Base-by-base conservation (phyloP, 148 eudicot species). In the Nepenthes mirabilis region DNA sequence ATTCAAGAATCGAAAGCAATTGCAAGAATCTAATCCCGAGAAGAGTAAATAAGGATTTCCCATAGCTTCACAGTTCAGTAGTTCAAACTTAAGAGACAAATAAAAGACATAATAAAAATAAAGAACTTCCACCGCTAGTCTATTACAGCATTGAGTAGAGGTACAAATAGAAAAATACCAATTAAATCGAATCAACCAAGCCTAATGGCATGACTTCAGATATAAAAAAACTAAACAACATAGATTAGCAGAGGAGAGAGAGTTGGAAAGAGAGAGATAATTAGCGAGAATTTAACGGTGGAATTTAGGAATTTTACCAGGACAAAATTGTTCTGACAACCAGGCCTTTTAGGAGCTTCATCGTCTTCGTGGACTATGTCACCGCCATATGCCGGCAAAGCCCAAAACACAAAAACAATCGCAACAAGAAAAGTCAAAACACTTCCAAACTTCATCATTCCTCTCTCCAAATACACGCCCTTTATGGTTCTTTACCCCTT, bases 301-400 rank as follows among this genome's bases (percentile, higher is more conserved):
- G 23, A 23, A 23, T 23, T 40, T 40, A 3, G 4, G 45, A 0
- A 4, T 14, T 65, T 70, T 79, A 93, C 98, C 86, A 93, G 75
- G 11, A 93, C 96, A 56, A 93, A 91, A 58, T 81, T 75, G 68
- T 93, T 93, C 9, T 83, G 82, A 71, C 98, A 93, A 13, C 96
- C 98, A 66, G 95, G 94, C 36, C 73, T 74, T 56, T 75, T 80
- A 2, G 95, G 98, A 58, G 98, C 94, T 12, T 50, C 55, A 74
- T 83, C 82, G 78, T 93, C 95, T 55, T 78, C 85, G 64, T 93
- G 98, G 57, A 93, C 94, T 63, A 93, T 89, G 55, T 88, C 98
- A 57, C 96, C 94, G 8, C 79, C 96, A 72, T 72, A 71, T 58
- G 66, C 82, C 35, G 57, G 52, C 60, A 47, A 59, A 61, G 62